These are phyloP conservation scores for Bipolaris zeicola DNA, from an alignment of 2,329 filamentous ascomycete species.

Conservation along the genomic window DNA sequence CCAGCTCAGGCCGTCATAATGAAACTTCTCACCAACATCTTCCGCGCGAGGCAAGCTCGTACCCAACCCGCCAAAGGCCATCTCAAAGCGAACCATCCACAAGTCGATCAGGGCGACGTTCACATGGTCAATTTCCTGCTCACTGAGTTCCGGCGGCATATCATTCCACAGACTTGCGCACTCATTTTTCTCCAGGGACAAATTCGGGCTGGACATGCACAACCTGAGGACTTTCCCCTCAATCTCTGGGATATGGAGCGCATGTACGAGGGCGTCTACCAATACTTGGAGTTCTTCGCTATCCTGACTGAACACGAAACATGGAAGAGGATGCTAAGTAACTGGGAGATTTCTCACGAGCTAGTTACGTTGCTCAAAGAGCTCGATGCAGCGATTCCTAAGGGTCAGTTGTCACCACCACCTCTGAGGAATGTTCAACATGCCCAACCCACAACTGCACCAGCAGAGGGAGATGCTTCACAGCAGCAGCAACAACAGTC, in stretches of 20 bases:
- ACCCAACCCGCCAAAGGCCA: slow-evolving; percentile 44
- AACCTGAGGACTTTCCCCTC: slow-evolving; percentile 87
- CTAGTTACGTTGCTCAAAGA: slow-evolving; percentile 85
- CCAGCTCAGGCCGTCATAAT: slow-evolving; percentile 93
- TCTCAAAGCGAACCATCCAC: slow-evolving; percentile 53
- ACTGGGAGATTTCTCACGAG: slow-evolving; percentile 91
- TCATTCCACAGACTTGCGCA: slow-evolving; percentile 93
- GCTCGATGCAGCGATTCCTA: slow-evolving; percentile 84
- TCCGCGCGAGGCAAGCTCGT: slow-evolving; percentile 63
- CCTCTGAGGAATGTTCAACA: slow-evolving; percentile 54
- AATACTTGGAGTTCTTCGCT: slow-evolving; percentile 92
- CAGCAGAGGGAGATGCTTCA: slow-evolving; percentile 22
- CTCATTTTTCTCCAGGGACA: slow-evolving; percentile 92
- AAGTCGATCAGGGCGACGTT: slow-evolving; percentile 64
- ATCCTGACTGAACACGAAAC: slow-evolving; percentile 85
- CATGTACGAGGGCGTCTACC: slow-evolving; percentile 91
- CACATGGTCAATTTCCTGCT: slow-evolving; percentile 86
- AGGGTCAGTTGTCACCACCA: slow-evolving; percentile 62
- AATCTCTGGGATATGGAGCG: slow-evolving; percentile 98
- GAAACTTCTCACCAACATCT: slow-evolving; percentile 88
- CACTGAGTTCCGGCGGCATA: slow-evolving; percentile 86
- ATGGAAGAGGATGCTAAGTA: slow-evolving; percentile 81
- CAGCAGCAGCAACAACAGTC: slow-evolving; percentile 32
- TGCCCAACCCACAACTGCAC: slow-evolving; percentile 40
- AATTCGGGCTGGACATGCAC: slow-evolving; percentile 75